Evolutionary conservation across 257 asterid species (phyloP).

Genomic region (Solanum tacnaense): DNA sequence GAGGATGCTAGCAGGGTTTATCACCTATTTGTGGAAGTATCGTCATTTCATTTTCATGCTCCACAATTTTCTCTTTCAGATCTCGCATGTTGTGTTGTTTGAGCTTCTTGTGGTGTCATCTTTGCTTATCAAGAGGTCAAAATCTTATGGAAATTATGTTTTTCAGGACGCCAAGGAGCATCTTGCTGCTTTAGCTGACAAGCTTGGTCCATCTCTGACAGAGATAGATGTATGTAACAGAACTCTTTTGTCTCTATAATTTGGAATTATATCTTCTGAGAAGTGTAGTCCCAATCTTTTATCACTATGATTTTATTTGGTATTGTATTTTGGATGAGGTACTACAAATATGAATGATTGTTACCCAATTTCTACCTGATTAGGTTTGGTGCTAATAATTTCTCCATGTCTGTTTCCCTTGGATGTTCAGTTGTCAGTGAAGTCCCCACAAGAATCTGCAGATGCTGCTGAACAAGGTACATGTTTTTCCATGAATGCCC

Average conservation of each 20-base stretch:
- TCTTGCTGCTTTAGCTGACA: constrained; percentile 90
- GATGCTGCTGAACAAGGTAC: constrained; percentile 91
- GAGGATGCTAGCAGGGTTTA: background rate
- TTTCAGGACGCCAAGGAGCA: constrained; percentile 98
- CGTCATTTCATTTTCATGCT: background rate
- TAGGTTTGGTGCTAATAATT: constrained; percentile 6
- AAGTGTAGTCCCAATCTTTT: background rate
- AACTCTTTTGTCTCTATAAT: background rate
- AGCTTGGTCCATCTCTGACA: constrained; percentile 85
- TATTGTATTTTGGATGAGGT: background rate
- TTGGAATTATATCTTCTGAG: background rate
- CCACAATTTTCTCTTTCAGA: constrained; percentile 1
- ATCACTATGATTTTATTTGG: background rate
- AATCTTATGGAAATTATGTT: constrained; percentile 1
- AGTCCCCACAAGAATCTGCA: constrained; percentile 41
- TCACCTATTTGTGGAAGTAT: background rate
- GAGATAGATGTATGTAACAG: constrained; percentile 68
- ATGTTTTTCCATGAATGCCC: constrained; percentile 23
- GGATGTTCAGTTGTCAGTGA: constrained; percentile 61
- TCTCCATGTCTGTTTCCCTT: constrained; percentile 9
- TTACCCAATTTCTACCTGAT: background rate
- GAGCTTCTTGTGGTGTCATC: background rate
- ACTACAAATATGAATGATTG: background rate
- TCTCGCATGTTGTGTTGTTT: background rate
- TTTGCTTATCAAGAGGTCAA: background rate